These are phyloP conservation scores for Malassezia globosa DNA, from an alignment of 1,284 basidiomycete species.

Conservation along the genomic window DNA sequence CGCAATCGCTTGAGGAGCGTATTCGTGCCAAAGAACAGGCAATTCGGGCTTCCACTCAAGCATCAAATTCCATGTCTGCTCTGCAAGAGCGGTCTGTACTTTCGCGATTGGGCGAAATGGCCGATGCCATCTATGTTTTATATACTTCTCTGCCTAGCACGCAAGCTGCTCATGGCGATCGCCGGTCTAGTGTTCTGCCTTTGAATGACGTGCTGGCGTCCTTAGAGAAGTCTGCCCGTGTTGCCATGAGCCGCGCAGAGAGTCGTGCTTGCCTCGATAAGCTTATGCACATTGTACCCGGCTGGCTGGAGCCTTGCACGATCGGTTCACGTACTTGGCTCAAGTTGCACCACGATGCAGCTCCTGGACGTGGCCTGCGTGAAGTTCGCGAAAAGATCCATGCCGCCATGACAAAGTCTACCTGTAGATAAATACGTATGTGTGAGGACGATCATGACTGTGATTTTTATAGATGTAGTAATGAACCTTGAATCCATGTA, in stretches of 20 bases:
- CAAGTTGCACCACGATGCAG: slow-evolving; percentile 8
- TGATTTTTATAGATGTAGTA: not conserved
- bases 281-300: slow-evolving; percentile 11
- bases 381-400: slow-evolving; percentile 11
- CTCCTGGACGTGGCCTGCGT: not conserved
- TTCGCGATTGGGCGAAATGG: slow-evolving; percentile 13
- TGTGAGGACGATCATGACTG: not conserved
- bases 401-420: not conserved
- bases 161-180: not conserved
- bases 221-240: slow-evolving; percentile 7
- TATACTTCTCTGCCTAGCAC: not conserved
- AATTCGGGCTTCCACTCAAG: not conserved
- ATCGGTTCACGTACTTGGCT: slow-evolving; percentile 9
- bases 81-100: slow-evolving; percentile 11
- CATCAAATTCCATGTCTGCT: not conserved
- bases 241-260: slow-evolving; percentile 10
- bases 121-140: slow-evolving; percentile 11
- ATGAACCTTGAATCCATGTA: too few relatives aligned
- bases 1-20: slow-evolving; percentile 13
- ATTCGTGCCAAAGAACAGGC: slow-evolving; percentile 17
- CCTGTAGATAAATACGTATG: too few relatives aligned
- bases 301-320: slow-evolving; percentile 8
- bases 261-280: slow-evolving; percentile 8
- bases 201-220: slow-evolving; percentile 5
- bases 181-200: slow-evolving; percentile 5